A percentile compares a stretch with the other conserved stretches of the same genome.
These are phyloP conservation scores for Auricularia sp. DNA, from an alignment of 768 basidiomycete genomes.

Conservation along the genomic window DNA sequence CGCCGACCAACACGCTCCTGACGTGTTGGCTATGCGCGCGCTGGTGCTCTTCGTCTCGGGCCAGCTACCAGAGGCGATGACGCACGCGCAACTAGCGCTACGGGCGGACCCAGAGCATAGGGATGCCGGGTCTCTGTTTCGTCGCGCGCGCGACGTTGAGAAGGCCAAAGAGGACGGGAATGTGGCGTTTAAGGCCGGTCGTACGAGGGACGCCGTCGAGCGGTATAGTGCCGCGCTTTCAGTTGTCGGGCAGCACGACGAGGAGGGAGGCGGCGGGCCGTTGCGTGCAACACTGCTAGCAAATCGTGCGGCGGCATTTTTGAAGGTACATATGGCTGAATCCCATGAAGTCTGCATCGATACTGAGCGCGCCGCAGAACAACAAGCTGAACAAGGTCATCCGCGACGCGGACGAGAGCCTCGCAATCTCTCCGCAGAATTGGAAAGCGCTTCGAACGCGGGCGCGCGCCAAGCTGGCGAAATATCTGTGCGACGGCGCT, in stretches of 20 bases:
- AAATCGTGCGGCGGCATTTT: constrained; percentile 72
- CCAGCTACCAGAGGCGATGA: constrained; percentile 58
- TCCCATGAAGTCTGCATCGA: constrained; percentile 7
- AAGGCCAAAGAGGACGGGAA: constrained; percentile 81
- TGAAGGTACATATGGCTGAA: constrained; percentile 42
- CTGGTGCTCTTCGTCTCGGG: constrained; percentile 67
- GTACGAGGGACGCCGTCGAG: constrained; percentile 49
- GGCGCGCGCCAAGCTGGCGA: constrained; percentile 64
- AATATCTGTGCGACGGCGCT: constrained; percentile 63
- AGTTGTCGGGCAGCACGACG: constrained; percentile 57
- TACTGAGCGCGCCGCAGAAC: constrained; percentile 32
- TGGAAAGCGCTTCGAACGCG: constrained; percentile 85
- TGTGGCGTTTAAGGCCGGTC: constrained; percentile 52
- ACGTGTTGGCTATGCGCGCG: constrained; percentile 65
- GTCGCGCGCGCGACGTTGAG: constrained; percentile 73
- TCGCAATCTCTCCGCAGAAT: constrained; percentile 49
- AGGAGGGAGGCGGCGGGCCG: constrained; percentile 71
- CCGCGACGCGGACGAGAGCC: constrained; percentile 57
- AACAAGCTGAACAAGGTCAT: constrained; percentile 59
- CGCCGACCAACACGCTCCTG: constrained; percentile 61
- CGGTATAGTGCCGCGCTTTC: constrained; percentile 67
- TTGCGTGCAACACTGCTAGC: constrained; percentile 72
- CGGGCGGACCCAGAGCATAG: constrained; percentile 71
- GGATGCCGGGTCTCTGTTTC: constrained; percentile 57
- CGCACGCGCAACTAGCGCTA: constrained; percentile 62